Base-by-base conservation (phyloP, 768 basidiomycete species). In the Xerocomellus chrysenteron region DNA sequence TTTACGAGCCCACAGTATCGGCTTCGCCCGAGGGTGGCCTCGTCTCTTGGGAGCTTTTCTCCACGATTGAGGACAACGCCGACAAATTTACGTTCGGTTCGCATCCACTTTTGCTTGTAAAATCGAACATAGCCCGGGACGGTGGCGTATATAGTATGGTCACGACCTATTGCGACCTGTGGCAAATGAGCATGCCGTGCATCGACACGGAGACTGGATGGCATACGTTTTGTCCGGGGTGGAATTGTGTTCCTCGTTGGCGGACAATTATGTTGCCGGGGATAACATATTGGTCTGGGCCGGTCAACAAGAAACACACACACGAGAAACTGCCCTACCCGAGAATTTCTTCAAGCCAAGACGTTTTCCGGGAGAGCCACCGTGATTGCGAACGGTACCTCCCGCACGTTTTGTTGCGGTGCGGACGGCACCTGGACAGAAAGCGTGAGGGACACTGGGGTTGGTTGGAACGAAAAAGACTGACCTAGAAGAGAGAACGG, bases 401-500 rank as follows among this genome's bases (percentile, higher is more conserved):
- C 95, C 96, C 44, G 94, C 96, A 42, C 93, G 86, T 74, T 99
- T 99, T 55, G 97, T 98, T 36, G 97, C 94, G 13, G 90, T 96
- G 68, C 96, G 87, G 47, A 96, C 78, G 42, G 94, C 83, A 32
- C 87, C 81, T 80, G 54, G 36, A 43, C 3, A 8, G 39, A 12
- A 46, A 41, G 32, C 1, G 43, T 66, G 54, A 68, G 52, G 14
- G 7, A 17, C 32, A 4, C 2, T 10, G 26, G 24, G 4, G 42
- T 5, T 10, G 49, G 28, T 11, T 33, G 5, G 35, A 28, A 8
- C 5, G 14, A 32, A 17, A 12, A 24, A 3, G 2, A 58, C 64
- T 8, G 39, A 75, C 76, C 77, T 16, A 74, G 64, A 4, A 66
- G 52, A 32, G 84, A 81, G 65, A 88, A 89, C 7, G 86, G 85